Conservation (phyloP, 1,284 basidiomycete species). For the Fomitopsis schrenkii region DNA sequence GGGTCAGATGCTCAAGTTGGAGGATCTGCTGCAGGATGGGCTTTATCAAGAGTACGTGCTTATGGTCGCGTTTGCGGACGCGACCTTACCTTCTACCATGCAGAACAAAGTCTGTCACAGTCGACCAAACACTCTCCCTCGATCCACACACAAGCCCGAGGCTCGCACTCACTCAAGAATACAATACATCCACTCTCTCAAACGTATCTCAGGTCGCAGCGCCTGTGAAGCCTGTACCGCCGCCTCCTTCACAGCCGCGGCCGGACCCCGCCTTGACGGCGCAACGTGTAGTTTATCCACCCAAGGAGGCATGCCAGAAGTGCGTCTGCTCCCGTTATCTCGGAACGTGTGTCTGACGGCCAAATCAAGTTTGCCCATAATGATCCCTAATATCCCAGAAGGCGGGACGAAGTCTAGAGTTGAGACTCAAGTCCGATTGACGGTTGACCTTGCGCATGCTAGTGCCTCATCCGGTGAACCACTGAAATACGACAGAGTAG, state of each 20-base stretch:
- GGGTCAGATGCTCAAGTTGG: conserved; percentile 53
- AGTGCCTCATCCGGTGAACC: conserved; percentile 56
- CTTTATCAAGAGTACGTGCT: conserved; percentile 66
- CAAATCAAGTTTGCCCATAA: conserved; percentile 57
- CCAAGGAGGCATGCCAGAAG: conserved; percentile 73
- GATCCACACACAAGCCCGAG: conserved; percentile 1
- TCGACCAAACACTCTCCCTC: conserved; percentile 1
- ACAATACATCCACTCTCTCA: conserved; percentile 4
- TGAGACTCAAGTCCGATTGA: conserved; percentile 87
- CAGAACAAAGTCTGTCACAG: conserved; percentile 10
- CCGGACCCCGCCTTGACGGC: conserved; percentile 44
- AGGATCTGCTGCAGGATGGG: conserved; percentile 68
- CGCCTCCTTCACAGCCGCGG: conserved; percentile 50
- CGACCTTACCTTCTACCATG: conserved; percentile 13
- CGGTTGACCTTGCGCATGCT: conserved; percentile 69
- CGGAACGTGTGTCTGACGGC: not conserved
- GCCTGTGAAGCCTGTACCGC: conserved; percentile 52
- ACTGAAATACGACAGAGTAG: conserved; percentile 66
- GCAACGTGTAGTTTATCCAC: conserved; percentile 60
- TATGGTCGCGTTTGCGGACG: conserved; percentile 6
- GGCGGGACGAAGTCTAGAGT: conserved; percentile 90
- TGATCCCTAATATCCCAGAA: conserved; percentile 82
- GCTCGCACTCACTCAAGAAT: conserved; percentile 4
- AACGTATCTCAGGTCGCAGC: conserved; percentile 11
- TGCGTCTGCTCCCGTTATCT: conserved; percentile 30